Evolutionary conservation across 148 eudicot species (phyloP), one percentile per base, ranked within the genome.

Genomic region (Silene latifolia): DNA sequence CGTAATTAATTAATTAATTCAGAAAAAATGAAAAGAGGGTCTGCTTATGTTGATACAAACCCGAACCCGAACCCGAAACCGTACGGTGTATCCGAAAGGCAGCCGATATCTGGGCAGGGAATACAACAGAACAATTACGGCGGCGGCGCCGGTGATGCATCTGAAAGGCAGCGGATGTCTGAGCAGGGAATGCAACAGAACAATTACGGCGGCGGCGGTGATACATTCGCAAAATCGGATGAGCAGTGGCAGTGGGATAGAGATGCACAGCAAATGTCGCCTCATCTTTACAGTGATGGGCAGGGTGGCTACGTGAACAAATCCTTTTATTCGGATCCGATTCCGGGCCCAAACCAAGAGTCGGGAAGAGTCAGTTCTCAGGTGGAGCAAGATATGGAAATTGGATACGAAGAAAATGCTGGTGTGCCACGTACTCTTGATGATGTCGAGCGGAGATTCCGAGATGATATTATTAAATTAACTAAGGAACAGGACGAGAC

Each of bases 401-500:
- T 87, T 59, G 92, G 90, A 15, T 82, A 82, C 57, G 88, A 84
- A 78, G 90, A 83, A 73, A 85, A 80, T 64, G 78, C 82, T 72
- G 78, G 81, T 72, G 73, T 80, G 2, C 76, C 72, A 6, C 72
- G 35, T 47, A 77, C 85, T 53, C 78, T 85, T 44, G 88, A 89
- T 65, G 82, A 72, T 72, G 83, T 89, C 19, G 92, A 89, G 79
- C 80, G 79, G 24, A 87, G 80, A 77, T 87, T 89, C 79, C 72
- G 23, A 21, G 83, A 77, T 63, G 88, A 87, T 63, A 78, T 82
- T 59, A 72, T 77, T 84, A 77, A 79, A 70, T 66, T 89, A 64
- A 73, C 72, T 20, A 89, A 83, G 83, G 89, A 89, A 77, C 88
- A 85, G 47, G 58, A 59, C 71, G 90, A 85, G 74, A 77, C 86